These are phyloP conservation scores for Colletotrichum tofieldiae DNA, from an alignment of 2,329 filamentous ascomycete species.

Conservation along the genomic window DNA sequence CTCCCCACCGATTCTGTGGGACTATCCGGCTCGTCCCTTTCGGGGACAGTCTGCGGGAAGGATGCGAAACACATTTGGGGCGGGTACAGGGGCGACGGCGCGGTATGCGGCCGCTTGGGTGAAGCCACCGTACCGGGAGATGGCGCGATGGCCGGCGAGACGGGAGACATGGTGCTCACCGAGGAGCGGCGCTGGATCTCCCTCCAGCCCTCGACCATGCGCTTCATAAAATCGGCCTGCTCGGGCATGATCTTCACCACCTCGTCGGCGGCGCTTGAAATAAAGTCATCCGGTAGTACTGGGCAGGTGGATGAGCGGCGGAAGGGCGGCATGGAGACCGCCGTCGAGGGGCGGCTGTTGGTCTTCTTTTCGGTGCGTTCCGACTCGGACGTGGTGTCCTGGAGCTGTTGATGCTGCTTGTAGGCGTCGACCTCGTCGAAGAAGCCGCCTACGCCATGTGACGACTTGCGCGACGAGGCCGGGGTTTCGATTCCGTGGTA, in stretches of 20 bases:
- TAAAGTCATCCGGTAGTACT: constrained; percentile 26
- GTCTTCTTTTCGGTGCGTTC: constrained; percentile 18
- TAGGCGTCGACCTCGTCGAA: constrained; percentile 17
- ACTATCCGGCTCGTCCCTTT: constrained; percentile 27
- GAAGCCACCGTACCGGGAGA: neutral
- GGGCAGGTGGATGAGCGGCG: constrained; percentile 34
- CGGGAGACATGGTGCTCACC: constrained; percentile 13
- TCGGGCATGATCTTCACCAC: constrained; percentile 40
- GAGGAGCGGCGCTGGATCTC: constrained; percentile 35
- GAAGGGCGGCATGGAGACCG: constrained; percentile 32
- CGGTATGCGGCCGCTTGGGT: constrained; percentile 33
- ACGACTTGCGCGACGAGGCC: constrained; percentile 31
- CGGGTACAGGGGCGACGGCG: constrained; percentile 20
- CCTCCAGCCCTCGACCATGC: constrained; percentile 37
- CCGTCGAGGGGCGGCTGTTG: constrained; percentile 22
- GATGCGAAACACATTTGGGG: constrained; percentile 32
- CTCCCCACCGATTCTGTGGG: constrained; percentile 18
- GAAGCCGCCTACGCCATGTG: constrained; percentile 27
- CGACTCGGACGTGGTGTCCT: constrained; percentile 18
- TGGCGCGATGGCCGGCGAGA: neutral
- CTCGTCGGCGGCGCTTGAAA: constrained; percentile 37
- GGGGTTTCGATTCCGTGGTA: constrained; percentile 22
- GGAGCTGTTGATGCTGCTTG: neutral
- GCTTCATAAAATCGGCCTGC: constrained; percentile 40
- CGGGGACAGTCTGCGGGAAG: constrained; percentile 27